Percentiles rank a stretch among this genome's conserved stretches.
Evolutionary conservation across 2,329 filamentous ascomycete genomes (phyloP).

Genomic region (Zopfia rhizophila): DNA sequence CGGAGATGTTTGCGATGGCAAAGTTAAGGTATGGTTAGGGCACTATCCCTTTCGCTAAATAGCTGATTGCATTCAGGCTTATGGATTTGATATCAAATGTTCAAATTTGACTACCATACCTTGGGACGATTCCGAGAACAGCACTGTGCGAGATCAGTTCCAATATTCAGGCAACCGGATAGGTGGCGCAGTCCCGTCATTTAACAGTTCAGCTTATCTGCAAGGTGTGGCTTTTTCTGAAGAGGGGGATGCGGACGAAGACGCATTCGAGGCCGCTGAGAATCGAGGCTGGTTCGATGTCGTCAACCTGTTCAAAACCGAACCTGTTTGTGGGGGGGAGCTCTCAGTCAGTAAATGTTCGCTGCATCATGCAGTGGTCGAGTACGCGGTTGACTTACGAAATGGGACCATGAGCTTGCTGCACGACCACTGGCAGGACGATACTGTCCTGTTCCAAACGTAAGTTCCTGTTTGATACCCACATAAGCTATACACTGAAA

Average conservation of each 20-base stretch:
- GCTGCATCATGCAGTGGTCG: conserved; percentile 14
- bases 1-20: background rate
- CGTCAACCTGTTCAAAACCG: conserved; percentile 14
- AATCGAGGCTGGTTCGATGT: conserved; percentile 9
- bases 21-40: conserved; percentile 7
- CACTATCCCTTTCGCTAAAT: no score
- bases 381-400: conserved; percentile 8
- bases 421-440: conserved; percentile 13
- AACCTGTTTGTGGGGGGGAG: conserved; percentile 12
- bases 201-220: conserved; percentile 8
- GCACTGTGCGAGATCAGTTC: conserved; percentile 1
- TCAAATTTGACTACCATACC: conserved; percentile 7
- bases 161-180: background rate
- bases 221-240: background rate
- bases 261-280: conserved; percentile 2
- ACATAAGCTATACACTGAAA: no score
- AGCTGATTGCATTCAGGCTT: conserved; percentile 1
- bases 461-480: conserved; percentile 1
- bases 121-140: conserved; percentile 9
- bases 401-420: conserved; percentile 6
- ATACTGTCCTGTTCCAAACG: conserved; percentile 15
- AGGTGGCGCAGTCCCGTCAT: conserved; percentile 3
- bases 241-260: background rate
- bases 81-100: conserved; percentile 15
- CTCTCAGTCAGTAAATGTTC: conserved; percentile 12